Evolutionary conservation across 768 basidiomycete genomes (phyloP), one percentile per base, ranked within the genome.

Genomic region (Suillus subaureus): DNA sequence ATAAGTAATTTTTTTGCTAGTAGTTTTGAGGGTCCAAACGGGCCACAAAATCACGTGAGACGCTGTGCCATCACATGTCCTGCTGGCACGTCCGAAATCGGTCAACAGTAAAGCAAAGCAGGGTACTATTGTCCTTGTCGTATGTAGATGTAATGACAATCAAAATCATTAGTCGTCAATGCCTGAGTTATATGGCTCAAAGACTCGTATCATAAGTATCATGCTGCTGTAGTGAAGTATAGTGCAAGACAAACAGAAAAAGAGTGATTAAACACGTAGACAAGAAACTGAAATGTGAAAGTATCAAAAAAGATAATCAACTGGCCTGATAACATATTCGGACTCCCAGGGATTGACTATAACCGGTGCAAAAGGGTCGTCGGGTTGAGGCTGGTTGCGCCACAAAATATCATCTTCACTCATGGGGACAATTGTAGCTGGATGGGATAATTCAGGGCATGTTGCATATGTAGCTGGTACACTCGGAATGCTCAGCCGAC

Each of bases 91-190:
- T n/a, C n/a, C n/a, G n/a, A n/a, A n/a, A n/a, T n/a, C n/a, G n/a
- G n/a, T n/a, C n/a, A n/a, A n/a, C n/a, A n/a, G n/a, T n/a, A 31
- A 52, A 52, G 51, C 28, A 52, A 51, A 51, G 49, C 28, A 52
- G 51, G 28, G 28, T 31, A 6, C 54, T 35, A 55, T 33, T 55
- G 54, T 55, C 31, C 18, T 55, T n/a, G 18, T 55, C 21, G 2
- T 52, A 52, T 31, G 51, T 52, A 35, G 33, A 33, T 55, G 31
- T 55, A 18, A 55, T 21, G 11, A 56, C 21, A 56, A 33, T 56
- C 55, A 56, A 56, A 56, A 56, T 35, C 55, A 56, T 56, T 56
- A 37, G 33, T 56, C 6, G 9, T 56, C 6, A 1, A 37, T 12
- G 33, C 16, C 54, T 11, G 2, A 49, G 12, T 12, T 11, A 55